Evolutionary conservation across 2,329 filamentous ascomycete genomes (phyloP).

Genomic region (Tolypocladium paradoxum): DNA sequence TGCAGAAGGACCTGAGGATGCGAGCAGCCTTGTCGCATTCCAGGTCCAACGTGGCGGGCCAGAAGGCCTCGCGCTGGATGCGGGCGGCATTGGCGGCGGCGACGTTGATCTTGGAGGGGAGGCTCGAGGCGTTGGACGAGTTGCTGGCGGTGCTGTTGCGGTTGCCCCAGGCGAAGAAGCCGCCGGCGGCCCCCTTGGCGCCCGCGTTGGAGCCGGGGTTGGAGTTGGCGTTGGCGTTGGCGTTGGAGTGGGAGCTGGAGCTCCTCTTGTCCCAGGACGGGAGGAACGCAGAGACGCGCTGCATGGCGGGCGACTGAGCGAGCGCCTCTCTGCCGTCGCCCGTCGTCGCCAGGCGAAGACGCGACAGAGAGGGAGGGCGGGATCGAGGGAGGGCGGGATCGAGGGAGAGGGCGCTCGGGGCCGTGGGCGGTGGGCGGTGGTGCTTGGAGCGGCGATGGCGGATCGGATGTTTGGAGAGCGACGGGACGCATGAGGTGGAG

Average conservation of each 20-base stretch:
- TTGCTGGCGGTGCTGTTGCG: constrained; percentile 31
- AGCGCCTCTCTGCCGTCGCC: constrained; percentile 23
- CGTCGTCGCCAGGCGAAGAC: constrained; percentile 19
- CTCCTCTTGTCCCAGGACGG: constrained; percentile 35
- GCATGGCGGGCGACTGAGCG: constrained; percentile 24
- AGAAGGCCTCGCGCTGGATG: constrained; percentile 56
- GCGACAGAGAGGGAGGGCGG: constrained; percentile 19
- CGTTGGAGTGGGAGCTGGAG: constrained; percentile 18
- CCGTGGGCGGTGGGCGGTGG: background rate
- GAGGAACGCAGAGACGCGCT: constrained; percentile 32
- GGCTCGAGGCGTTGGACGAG: constrained; percentile 9
- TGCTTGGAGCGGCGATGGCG: background rate
- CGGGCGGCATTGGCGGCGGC: constrained; percentile 20
- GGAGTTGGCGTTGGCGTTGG: constrained; percentile 21
- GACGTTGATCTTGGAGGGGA: constrained; percentile 22
- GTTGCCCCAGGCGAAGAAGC: constrained; percentile 34
- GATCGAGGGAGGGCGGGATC: constrained; percentile 9
- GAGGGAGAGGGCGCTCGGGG: constrained; percentile 4
- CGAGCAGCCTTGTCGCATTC: constrained; percentile 87
- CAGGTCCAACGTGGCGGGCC: constrained; percentile 75
- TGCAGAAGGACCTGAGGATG: constrained; percentile 84
- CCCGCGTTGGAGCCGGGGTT: constrained; percentile 16
- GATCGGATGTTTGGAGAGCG: background rate
- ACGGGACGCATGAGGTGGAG: background rate
- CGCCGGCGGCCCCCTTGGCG: constrained; percentile 15